Base-by-base conservation (phyloP, 352 stramenopile genomes). In the Globisporangium ultimum region DNA sequence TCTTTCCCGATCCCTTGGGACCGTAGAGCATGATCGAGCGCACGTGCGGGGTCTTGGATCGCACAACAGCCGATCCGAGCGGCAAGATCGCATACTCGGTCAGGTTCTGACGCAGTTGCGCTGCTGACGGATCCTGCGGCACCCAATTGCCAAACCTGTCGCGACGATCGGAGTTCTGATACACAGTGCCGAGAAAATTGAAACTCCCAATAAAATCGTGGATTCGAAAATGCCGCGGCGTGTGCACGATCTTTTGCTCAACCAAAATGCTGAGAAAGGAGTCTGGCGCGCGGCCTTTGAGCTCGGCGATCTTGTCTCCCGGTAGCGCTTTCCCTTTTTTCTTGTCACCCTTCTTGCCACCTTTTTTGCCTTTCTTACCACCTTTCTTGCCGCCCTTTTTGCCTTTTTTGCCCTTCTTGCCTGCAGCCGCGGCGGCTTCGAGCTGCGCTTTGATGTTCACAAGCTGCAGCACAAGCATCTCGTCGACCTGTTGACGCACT, bases 11-110 rank as follows among this genome's bases (percentile, higher is more conserved):
- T 21, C 94, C 92, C 47, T 78, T 75, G 28, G 94, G 94, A 0
- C 96, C 96, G 61, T 98, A 98, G 11, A 99, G 74, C 60, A 99
- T 76, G 55, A 98, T 82, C 15, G 94, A 97, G 36, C 85, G 89
- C 14, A 98, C 74, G 17, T 83, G 55, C 17, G 78, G 76, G 7
- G 91, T 84, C 28, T 80, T 81, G n/a, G 72, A 61, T 59, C 87
- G 86, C 24, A 98, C 76, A 52, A 84, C 68, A 17, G 72, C 45
- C 8, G 84, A 91, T 10, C 89, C 89, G 21, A 97, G 71, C 1
- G 94, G 89, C 15, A 98, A 65, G 41, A 98, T 84, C 14, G 79
- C 90, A 60, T 97, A 97, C 72, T 98, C 93, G 36, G 72, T 97
- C 17, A 98, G 54, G 3, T 78, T 73, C 69, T 95, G 89, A 11